phyloP scores from a whole-genome alignment of 2,329 filamentous ascomycete species.

The Colletotrichum gloeosporioides region DNA sequence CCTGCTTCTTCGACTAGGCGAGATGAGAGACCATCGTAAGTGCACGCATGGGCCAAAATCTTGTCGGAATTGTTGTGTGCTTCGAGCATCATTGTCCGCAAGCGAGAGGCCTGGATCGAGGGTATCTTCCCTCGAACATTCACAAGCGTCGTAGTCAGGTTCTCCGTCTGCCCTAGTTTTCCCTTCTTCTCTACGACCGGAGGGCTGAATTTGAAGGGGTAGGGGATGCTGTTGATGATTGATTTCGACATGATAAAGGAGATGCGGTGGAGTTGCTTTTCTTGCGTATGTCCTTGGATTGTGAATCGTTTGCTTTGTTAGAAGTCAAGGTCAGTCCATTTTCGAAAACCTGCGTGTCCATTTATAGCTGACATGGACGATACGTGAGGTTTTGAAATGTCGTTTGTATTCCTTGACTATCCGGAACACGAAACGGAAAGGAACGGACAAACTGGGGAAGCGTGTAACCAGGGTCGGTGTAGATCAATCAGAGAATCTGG shows the following conservation, averaged over 20 bases:
- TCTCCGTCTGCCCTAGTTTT: not conserved
- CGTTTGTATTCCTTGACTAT: not conserved
- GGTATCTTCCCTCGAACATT: conserved; percentile 41
- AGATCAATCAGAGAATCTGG: not conserved
- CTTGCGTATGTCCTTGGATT: not conserved
- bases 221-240: conserved; percentile 33
- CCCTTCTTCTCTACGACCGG: not conserved
- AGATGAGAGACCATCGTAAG: conserved; percentile 47
- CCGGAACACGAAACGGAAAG: not conserved
- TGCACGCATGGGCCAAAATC: conserved; percentile 48
- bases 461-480: not conserved
- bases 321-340: not conserved
- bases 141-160: conserved; percentile 13
- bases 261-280: not conserved
- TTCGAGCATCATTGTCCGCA: conserved; percentile 38
- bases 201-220: conserved; percentile 35
- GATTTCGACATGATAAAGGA: conserved; percentile 27
- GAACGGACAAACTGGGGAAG: not conserved
- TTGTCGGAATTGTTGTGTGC: conserved; percentile 43
- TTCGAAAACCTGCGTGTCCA: not conserved
- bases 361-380: not conserved
- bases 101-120: conserved; percentile 34
- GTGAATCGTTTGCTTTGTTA: not conserved
- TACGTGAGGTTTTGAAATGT: not conserved
- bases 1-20: conserved; percentile 49